Evolutionary conservation across 2,329 filamentous ascomycete species (phyloP), one percentile per base, ranked within the genome.

Genomic region (Cercospora zeae-maydis): DNA sequence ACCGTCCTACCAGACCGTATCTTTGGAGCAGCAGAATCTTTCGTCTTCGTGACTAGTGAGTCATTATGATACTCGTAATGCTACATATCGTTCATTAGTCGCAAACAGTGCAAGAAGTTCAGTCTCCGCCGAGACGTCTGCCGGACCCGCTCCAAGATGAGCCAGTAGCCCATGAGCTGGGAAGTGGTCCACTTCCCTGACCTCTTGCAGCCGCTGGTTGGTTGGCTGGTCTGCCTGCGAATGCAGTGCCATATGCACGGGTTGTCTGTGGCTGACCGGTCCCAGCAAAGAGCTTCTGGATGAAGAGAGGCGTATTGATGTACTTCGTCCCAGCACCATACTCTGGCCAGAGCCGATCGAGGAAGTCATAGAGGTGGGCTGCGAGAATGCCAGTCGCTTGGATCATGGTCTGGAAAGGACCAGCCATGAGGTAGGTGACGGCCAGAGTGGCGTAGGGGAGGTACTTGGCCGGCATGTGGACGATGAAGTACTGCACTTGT

Each of bases 331-430:
- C 95, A 61, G 91, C 90, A 33, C 92, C 93, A 73, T 95, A 95
- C 60, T 90, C 86, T 4, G 95, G 95, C 82, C 92, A 98, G 45
- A 97, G 83, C 54, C 91, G 85, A 1, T 90, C 92, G 55, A 97
- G 77, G 73, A 98, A 99, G 75, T 98, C 91, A 77, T 92, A 96
- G 19, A 95, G 73, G 75, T 99, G 95, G 4, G 93, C 93, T 11
- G 93, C 91, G 47, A 96, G 67, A 10, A 99, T 82, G n/a, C 95
- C 95, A 34, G 86, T 90, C 4, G 86, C 76, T 72, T 96, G 87
- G 3, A 87, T 72, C 61, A 90, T 73, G 10, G 90, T 83, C 16
- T 78, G 78, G 2, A 76, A 69, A 36, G 82, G 81, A 10, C 88
- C 88, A 4, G 78, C 81, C 73, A 90, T 85, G 58, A 98, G 79